These are phyloP conservation scores for Zelonia costaricensis DNA, from an alignment of 208 protist species.

Conservation along the genomic window DNA sequence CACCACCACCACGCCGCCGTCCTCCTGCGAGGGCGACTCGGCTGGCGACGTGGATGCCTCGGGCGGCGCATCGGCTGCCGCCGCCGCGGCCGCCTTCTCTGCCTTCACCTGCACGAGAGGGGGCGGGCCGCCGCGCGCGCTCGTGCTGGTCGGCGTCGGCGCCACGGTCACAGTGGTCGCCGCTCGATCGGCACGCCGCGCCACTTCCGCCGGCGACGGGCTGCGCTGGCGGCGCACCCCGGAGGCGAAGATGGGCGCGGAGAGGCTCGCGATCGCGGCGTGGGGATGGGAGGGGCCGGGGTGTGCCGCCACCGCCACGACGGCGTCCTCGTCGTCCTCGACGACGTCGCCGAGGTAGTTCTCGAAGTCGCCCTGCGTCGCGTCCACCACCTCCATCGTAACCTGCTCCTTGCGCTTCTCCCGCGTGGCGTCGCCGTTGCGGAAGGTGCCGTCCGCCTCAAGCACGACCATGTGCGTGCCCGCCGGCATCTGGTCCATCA, in stretches of 20 bases:
- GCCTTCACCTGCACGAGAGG: constrained; percentile 11
- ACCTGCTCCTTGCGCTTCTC: constrained; percentile 58
- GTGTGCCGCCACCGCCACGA: constrained; percentile 4
- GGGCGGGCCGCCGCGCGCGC: not conserved
- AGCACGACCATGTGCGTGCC: constrained; percentile 83
- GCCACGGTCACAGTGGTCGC: no score
- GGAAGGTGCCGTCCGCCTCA: constrained; percentile 70
- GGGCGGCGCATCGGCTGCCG: not conserved
- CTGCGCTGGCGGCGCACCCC: constrained; percentile 14
- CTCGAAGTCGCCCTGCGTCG: constrained; percentile 59
- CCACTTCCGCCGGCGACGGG: constrained; percentile 1
- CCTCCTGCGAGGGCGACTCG: constrained; percentile 26
- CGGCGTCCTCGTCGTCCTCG: constrained; percentile 41
- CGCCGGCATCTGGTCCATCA: constrained; percentile 68
- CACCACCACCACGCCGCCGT: constrained; percentile 68
- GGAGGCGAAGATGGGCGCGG: not conserved
- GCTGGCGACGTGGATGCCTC: constrained; percentile 5
- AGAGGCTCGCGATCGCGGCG: not conserved
- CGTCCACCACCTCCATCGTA: constrained; percentile 66
- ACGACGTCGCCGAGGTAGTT: constrained; percentile 56
- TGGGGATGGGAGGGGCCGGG: not conserved
- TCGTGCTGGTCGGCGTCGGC: no score
- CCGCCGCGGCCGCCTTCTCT: constrained; percentile 8
- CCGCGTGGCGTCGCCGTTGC: constrained; percentile 70
- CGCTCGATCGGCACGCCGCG: no score